Evolutionary conservation across 208 protist species (phyloP).

Genomic region (Trypanosoma theileri): DNA sequence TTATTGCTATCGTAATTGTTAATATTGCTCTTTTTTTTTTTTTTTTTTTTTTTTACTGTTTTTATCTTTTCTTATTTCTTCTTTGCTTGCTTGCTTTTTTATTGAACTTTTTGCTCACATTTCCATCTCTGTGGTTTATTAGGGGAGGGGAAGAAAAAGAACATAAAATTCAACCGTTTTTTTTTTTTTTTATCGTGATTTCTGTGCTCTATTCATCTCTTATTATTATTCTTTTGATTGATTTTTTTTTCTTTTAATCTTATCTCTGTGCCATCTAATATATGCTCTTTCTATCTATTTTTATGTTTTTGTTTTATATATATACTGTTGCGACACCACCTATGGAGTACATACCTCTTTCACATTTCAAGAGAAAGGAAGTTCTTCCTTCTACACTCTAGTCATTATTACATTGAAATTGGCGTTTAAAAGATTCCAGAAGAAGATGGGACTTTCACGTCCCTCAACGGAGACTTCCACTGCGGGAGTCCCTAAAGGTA

Average conservation of each 20-base stretch:
- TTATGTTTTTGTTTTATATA: not conserved
- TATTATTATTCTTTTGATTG: not conserved
- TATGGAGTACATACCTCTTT: too few species aligned
- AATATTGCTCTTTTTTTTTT: conserved; percentile 1
- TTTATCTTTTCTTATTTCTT: conserved; percentile 6
- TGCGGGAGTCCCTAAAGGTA: not conserved
- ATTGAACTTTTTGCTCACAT: not conserved
- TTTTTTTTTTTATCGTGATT: too few species aligned
- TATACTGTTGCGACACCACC: not conserved
- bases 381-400: not conserved
- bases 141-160: not conserved
- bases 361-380: too few species aligned
- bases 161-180: not conserved
- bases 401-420: conserved; percentile 9
- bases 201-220: too few species aligned
- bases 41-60: not conserved
- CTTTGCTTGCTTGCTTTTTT: not conserved
- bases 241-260: not conserved
- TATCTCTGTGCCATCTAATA: not conserved
- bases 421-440: not conserved
- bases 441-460: not conserved
- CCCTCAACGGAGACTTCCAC: not conserved
- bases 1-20: conserved; percentile 6
- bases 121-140: not conserved
- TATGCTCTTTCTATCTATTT: conserved; percentile 10